phyloP scores from a whole-genome alignment of 345 rosid genomes.

The Euphorbia pulcherrima region DNA sequence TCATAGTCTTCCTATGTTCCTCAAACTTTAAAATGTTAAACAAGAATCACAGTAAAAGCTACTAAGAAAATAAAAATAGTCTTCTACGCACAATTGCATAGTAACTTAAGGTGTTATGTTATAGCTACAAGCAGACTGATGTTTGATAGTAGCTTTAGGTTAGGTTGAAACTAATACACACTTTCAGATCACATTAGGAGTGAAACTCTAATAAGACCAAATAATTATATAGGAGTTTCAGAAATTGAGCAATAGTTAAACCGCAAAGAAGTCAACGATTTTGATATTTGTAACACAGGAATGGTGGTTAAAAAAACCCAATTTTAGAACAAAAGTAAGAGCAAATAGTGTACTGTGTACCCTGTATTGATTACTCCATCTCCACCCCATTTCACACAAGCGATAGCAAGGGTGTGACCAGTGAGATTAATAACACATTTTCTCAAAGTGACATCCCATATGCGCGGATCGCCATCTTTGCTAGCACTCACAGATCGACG shows the following conservation, averaged over 20 bases:
- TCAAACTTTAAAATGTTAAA: no score
- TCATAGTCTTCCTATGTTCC: no score
- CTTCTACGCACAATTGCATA: neutral
- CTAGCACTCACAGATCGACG: constrained; percentile 92
- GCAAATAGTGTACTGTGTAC: constrained; percentile 33
- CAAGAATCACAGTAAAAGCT: no score
- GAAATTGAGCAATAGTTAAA: no score
- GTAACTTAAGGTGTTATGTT: neutral
- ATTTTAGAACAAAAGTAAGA: neutral
- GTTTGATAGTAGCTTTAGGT: neutral
- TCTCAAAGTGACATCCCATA: constrained; percentile 76
- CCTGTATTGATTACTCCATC: constrained; percentile 90
- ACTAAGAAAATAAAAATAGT: neutral
- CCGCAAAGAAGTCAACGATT: no score
- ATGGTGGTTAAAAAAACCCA: neutral
- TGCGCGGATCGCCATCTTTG: constrained; percentile 98
- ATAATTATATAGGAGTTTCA: neutral
- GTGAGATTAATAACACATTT: constrained; percentile 72
- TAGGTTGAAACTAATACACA: neutral
- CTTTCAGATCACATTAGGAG: neutral
- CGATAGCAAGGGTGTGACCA: constrained; percentile 88
- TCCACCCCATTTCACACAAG: constrained; percentile 99
- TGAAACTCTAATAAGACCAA: neutral
- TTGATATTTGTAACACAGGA: neutral
- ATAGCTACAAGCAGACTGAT: neutral